phyloP scores from a whole-genome alignment of 1,284 basidiomycete species.

The Sparassis latifolia region DNA sequence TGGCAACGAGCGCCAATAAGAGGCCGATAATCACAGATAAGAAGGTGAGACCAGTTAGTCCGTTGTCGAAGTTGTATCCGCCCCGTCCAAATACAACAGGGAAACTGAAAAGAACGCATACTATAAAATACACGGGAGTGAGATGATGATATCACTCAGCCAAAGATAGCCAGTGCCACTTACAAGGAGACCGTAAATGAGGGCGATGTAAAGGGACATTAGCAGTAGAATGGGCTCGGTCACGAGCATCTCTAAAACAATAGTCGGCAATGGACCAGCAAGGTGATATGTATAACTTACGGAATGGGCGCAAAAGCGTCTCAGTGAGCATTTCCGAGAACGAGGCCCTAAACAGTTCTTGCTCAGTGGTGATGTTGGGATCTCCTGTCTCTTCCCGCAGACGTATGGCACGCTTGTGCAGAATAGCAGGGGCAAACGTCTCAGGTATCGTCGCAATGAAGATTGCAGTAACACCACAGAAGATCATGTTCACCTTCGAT shows the following conservation, averaged over 20 bases:
- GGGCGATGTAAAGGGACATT: slow-evolving; percentile 61
- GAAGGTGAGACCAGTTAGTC: slow-evolving; percentile 63
- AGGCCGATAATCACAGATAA: slow-evolving; percentile 67
- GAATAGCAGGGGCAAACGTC: slow-evolving; percentile 51
- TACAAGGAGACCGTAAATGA: slow-evolving; percentile 64
- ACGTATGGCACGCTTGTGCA: slow-evolving; percentile 24
- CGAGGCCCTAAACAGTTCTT: slow-evolving; percentile 58
- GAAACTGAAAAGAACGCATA: slow-evolving; percentile 53
- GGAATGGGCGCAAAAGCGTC: slow-evolving; percentile 39
- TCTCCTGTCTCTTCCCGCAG: slow-evolving; percentile 36
- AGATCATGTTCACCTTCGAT: slow-evolving; percentile 39
- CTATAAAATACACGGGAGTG: slow-evolving; percentile 9
- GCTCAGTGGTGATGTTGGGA: slow-evolving; percentile 47
- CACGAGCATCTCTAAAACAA: slow-evolving; percentile 42
- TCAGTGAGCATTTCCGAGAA: slow-evolving; percentile 39
- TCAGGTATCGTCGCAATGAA: slow-evolving; percentile 40
- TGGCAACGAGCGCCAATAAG: slow-evolving; percentile 42
- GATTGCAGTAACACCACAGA: slow-evolving; percentile 41
- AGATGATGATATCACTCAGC: slow-evolving; percentile 12
- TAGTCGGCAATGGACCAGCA: not conserved
- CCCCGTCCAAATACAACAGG: slow-evolving; percentile 46
- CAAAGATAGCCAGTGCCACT: slow-evolving; percentile 20
- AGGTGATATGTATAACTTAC: slow-evolving; percentile 8
- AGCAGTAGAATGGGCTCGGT: slow-evolving; percentile 64
- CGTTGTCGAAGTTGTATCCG: slow-evolving; percentile 46